Evolutionary conservation across 169 alveolate genomes (phyloP).

Genomic region (Plasmodium gaboni): DNA sequence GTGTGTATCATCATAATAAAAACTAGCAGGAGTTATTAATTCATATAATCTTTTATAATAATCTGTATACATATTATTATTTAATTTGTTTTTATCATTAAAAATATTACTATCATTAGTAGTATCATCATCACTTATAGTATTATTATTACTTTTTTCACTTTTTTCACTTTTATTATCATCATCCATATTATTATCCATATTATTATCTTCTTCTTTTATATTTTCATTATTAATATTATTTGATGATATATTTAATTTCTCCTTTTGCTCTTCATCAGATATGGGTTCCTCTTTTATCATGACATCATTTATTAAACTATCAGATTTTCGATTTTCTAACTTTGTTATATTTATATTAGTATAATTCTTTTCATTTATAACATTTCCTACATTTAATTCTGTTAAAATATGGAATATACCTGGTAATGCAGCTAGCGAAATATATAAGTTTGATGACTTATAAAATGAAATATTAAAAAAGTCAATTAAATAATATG

Average conservation of each 20-base stretch:
- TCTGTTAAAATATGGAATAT: constrained; percentile 69
- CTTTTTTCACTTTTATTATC: neutral
- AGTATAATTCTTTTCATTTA: neutral
- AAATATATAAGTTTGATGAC: constrained; percentile 39
- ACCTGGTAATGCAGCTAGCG: constrained; percentile 72
- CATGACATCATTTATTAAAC: neutral
- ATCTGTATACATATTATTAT: constrained; percentile 69
- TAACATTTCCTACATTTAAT: constrained; percentile 54
- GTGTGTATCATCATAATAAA: constrained; percentile 56
- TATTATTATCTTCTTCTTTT: neutral
- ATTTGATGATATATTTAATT: neutral
- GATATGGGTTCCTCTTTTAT: neutral
- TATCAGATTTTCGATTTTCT: neutral
- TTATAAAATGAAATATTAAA: constrained; percentile 65
- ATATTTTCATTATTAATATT: neutral
- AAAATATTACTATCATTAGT: constrained; percentile 3
- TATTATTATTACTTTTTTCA: neutral
- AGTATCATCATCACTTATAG: neutral
- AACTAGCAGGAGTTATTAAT: constrained; percentile 67
- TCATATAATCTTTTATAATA: constrained; percentile 67
- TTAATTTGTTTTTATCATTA: constrained; percentile 3
- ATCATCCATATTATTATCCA: neutral
- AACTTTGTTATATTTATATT: neutral
- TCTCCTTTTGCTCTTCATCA: neutral
- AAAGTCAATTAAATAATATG: constrained; percentile 55